Base-by-base conservation (phyloP, 352 stramenopile species). In the Globisporangium canariense region DNA sequence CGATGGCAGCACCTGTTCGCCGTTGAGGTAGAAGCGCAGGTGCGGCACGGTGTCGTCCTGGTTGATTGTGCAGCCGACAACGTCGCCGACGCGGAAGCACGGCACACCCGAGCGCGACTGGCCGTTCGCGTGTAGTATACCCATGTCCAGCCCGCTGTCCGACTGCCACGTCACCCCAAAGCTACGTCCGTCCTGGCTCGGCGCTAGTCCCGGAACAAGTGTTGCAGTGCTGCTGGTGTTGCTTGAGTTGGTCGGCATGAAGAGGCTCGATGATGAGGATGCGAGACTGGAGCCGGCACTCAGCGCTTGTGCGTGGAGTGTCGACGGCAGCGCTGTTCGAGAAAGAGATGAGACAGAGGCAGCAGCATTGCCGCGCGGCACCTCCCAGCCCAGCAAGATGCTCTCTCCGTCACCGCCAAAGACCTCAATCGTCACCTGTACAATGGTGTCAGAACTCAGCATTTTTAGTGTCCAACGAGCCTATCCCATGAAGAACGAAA, bases 91-190 rank as follows among this genome's bases (percentile, higher is more conserved):
- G 43, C 76, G 74, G 65, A 91, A 93, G 60, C 72, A 87, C 9
- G 82, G 77, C 4, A 88, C 75, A 30, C 82, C 82, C 2, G 81
- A 90, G 47, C 79, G 77, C 4, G 83, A 89, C 46, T 87, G 70
- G 0, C 84, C 82, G 51, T 91, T 91, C 10, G 75, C 75, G 59
- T 91, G 83, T 20, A 91, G 52, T 61, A 91, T 90, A 16, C 82
- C 82, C 73, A 93, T 86, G 52, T 90, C 82, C 1, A 90, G 74
- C 4, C 82, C 79, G 28, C 78, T 79, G 59, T 93, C 81, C 6
- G 81, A 86, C 53, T 91, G 79, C 82, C 82, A 93, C 25, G 81
- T 89, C 47, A 90, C 79, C 5, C 84, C 84, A 53, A 80, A 93
- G 65, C 77, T 87, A 10, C 69, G 64, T 4, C 76, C 79, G 18